Evolutionary conservation across 2,329 filamentous ascomycete species (phyloP), one percentile per base, ranked within the genome.

Genomic region (Cyphellophora europaea): DNA sequence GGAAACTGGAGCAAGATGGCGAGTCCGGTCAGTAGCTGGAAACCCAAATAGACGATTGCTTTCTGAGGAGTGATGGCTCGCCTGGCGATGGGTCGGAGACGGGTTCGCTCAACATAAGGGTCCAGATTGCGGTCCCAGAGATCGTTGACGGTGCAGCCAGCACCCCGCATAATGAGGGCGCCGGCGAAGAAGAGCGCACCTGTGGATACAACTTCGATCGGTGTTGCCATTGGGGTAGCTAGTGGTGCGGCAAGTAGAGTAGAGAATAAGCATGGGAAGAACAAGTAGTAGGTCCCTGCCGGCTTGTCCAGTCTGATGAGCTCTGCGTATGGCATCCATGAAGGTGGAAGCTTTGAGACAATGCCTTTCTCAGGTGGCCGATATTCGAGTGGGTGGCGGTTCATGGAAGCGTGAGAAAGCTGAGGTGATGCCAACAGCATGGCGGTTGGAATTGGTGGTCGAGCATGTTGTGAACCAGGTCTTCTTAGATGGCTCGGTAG

Each of bases 141-240:
- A 45, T 75, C 71, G 48, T 76, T 75, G 55, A 72, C 73, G 0
- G 68, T 61, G 48, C 71, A 75, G 4, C 65, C 59, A 13, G 62
- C 62, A 16, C 67, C 63, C 33, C 69, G 62, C 55, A 72, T 61
- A 33, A 73, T 58, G 42, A 72, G 49, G 11, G 63, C 64, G 27
- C 60, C 57, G 11, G 52, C 56, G 44, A 59, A 64, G 43, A 60
- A 63, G 16, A 59, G 54, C 14, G 51, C 61, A 27, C 50, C 52
- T 25, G 56, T 58, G 32, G 54, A 59, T 40, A 57, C 32, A 5
- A 66, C 52, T 30, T 63, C 56, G 17, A 52, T 35, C 5, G 55
- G 55, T 14, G 43, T 44, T 5, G 49, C 45, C 18, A 48, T 49
- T 8, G 51, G 51, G 14, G 43, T 40, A 21, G 56, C 54, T 50